Evolutionary conservation across 1,139 yeast genomes (phyloP), one percentile per base, ranked within the genome.

Genomic region (Meyerozyma sp.): DNA sequence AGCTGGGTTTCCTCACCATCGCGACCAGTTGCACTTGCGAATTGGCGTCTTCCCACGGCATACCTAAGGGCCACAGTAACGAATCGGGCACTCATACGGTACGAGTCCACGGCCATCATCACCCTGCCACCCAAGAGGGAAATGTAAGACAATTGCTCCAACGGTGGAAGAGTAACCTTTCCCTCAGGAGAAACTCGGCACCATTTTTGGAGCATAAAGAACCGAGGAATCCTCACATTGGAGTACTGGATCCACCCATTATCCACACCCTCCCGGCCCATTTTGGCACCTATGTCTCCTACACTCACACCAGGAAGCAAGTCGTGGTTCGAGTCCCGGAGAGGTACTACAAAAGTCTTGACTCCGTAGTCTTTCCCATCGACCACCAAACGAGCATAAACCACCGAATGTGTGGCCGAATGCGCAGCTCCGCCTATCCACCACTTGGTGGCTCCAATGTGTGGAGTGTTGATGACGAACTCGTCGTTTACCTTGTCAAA

Each of bases 371-470:
- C 56, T 42, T 50, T 51, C 28, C 55, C 55, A 36, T 49, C 44
- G 26, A 52, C 47, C 34, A 51, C 43, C 38, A 52, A 48, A 8
- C 56, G 46, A 16, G 55, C 56, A 39, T 52, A 52, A 10, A 51
- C 42, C 14, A 49, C 47, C 8, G 51, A 46, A 45, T 52, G 56
- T 4, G 55, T 51, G 14, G 56, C 56, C 5, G 55, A 51, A 40
- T 52, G 56, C 14, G 56, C 56, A 8, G 56, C 56, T 3, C 56
- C 56, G 6, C 56, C 56, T 20, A 52, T 52, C 56, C 56, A 52
- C 55, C 54, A 52, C 38, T 52, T 52, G 32, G 56, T 51, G 39
- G 56, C 56, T 5, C 55, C 54, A n/a, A 52, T 46, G 43, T 52
- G 54, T 7, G 56, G 56, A 8, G 56, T 52, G 44, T 50, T 50